Conservation (phyloP, 345 rosid species). For the Eucalyptus leucophloia region DNA sequence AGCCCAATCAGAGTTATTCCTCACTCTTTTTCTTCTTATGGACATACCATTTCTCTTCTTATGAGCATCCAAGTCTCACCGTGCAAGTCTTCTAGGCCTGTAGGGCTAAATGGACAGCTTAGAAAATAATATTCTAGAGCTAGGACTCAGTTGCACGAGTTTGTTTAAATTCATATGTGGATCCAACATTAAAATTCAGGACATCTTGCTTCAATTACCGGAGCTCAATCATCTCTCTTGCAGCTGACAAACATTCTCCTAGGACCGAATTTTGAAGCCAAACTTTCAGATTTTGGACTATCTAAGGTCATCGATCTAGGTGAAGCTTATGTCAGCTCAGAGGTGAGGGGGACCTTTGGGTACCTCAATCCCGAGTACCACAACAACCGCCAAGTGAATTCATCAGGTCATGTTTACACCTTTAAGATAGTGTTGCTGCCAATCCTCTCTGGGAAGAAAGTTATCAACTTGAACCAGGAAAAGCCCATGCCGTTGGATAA, state of each 20-base stretch:
- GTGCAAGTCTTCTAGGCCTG: background rate
- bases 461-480: too few species aligned
- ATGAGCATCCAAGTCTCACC: background rate
- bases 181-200: background rate
- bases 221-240: background rate
- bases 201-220: background rate
- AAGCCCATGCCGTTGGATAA: too few species aligned
- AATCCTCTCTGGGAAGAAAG: too few species aligned
- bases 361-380: constrained; percentile 13
- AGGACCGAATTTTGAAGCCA: constrained; percentile 35
- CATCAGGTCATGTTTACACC: too few species aligned
- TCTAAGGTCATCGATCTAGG: constrained; percentile 27
- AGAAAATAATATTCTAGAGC: background rate
- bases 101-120: background rate
- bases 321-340: constrained; percentile 25
- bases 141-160: background rate
- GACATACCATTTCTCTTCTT: background rate
- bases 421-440: too few species aligned
- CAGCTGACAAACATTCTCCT: constrained; percentile 47
- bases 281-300: constrained; percentile 42
- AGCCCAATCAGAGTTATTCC: background rate
- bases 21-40: background rate
- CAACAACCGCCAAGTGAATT: too few species aligned
- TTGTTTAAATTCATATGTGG: background rate
- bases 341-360: constrained; percentile 46